Conservation (phyloP, 2,329 filamentous ascomycete species). For the Ophiostoma piceae region DNA sequence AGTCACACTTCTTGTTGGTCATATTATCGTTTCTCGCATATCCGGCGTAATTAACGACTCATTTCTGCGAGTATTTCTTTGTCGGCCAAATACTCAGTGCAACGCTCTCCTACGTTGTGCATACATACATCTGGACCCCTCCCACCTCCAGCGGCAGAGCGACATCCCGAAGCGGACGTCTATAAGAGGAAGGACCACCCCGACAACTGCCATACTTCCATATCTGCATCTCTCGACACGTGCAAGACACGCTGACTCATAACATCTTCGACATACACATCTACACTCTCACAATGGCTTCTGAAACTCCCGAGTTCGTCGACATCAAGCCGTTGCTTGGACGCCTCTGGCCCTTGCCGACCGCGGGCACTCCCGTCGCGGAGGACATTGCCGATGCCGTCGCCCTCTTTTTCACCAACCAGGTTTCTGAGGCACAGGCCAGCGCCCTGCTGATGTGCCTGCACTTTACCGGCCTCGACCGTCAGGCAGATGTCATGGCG, state of each 20-base stretch:
- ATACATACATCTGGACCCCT: not conserved
- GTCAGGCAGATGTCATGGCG: slow-evolving; percentile 77
- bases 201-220: not conserved
- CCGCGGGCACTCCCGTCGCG: slow-evolving; percentile 42
- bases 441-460: slow-evolving; percentile 83
- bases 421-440: slow-evolving; percentile 80
- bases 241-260: not conserved
- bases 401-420: slow-evolving; percentile 84
- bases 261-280: not conserved
- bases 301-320: slow-evolving; percentile 31
- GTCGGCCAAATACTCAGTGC: not conserved
- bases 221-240: not conserved
- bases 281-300: slow-evolving; percentile 17
- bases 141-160: not conserved
- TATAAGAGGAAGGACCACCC: not conserved
- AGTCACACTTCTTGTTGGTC: not conserved
- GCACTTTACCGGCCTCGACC: slow-evolving; percentile 84
- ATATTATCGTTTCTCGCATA: not conserved
- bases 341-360: slow-evolving; percentile 60
- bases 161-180: not conserved
- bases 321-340: slow-evolving; percentile 68
- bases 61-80: not conserved
- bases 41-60: not conserved
- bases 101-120: not conserved
- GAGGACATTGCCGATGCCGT: slow-evolving; percentile 86